phyloP scores from a whole-genome alignment of 768 basidiomycete genomes.

The Tricholoma furcatifolium region DNA sequence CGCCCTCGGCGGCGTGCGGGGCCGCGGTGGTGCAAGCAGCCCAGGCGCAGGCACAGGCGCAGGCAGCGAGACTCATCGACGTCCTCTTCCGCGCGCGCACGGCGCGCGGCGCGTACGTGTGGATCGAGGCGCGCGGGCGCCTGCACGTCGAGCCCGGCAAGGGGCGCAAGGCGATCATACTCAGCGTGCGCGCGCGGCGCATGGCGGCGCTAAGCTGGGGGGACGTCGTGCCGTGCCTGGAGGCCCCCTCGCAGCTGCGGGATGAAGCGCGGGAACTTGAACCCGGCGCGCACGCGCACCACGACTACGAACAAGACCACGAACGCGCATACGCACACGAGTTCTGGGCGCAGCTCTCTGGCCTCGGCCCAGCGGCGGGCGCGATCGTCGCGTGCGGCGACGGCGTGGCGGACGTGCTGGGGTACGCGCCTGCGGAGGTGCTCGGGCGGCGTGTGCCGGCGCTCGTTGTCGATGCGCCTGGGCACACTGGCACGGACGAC shows the following conservation, averaged over 20 bases:
- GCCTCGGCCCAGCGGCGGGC: conserved; percentile 28
- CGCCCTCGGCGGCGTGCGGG: neutral
- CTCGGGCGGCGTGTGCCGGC: conserved; percentile 36
- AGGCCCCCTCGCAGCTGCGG: no score
- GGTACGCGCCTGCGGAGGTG: conserved; percentile 54
- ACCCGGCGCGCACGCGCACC: conserved; percentile 28
- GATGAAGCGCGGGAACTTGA: no score
- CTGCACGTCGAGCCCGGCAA: conserved; percentile 92
- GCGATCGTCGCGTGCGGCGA: conserved; percentile 51
- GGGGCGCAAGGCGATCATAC: conserved; percentile 89
- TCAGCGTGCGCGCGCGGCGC: conserved; percentile 75
- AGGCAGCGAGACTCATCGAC: conserved; percentile 61
- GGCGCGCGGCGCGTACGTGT: conserved; percentile 67
- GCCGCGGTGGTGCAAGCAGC: neutral
- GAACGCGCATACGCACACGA: conserved; percentile 12
- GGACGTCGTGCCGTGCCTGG: conserved; percentile 38
- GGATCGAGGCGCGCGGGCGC: conserved; percentile 89
- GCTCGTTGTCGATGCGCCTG: neutral
- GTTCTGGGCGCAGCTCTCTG: conserved; percentile 55
- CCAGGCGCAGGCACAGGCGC: neutral
- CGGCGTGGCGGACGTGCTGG: conserved; percentile 62
- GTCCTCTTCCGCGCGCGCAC: conserved; percentile 82
- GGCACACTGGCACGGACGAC: no score
- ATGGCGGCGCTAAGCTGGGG: conserved; percentile 67
- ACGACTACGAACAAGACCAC: conserved; percentile 31